Evolutionary conservation across 176 grass and related monocot genomes (phyloP).

Genomic region (Tillandsia fasciculata): DNA sequence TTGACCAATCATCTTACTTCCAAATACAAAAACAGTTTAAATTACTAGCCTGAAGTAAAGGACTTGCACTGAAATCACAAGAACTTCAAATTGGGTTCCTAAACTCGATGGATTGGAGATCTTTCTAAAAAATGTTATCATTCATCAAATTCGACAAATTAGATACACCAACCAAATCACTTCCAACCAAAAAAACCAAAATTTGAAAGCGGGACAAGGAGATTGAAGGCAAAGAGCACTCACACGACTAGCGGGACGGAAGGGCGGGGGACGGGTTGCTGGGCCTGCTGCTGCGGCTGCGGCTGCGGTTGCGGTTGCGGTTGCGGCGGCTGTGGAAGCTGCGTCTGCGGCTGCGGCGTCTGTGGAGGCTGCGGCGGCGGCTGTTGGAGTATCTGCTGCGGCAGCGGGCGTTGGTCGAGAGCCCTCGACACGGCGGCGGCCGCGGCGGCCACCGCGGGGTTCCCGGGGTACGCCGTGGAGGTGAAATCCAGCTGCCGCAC

Average conservation of each 20-base stretch:
- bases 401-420: constrained; percentile 30
- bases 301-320: constrained; percentile 1
- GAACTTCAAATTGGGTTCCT: background rate
- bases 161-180: background rate
- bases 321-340: constrained; percentile 10
- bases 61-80: background rate
- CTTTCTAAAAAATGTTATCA: background rate
- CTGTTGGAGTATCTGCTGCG: background rate
- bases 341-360: constrained; percentile 2
- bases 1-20: background rate
- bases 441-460: constrained; percentile 49
- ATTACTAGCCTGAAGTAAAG: background rate
- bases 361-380: constrained; percentile 27
- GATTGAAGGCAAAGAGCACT: constrained; percentile 8
- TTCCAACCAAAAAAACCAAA: constrained; percentile 11
- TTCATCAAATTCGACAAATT: background rate
- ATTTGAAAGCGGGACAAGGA: constrained; percentile 14
- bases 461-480: constrained; percentile 39
- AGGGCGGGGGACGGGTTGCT: constrained; percentile 25
- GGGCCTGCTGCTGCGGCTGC: constrained; percentile 28
- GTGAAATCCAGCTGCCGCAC: constrained; percentile 87
- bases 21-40: background rate
- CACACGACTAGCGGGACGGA: constrained; percentile 35
- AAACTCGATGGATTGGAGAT: background rate
- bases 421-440: constrained; percentile 33